Conservation (phyloP, 306 rosid species). For the Quercus ilex region DNA sequence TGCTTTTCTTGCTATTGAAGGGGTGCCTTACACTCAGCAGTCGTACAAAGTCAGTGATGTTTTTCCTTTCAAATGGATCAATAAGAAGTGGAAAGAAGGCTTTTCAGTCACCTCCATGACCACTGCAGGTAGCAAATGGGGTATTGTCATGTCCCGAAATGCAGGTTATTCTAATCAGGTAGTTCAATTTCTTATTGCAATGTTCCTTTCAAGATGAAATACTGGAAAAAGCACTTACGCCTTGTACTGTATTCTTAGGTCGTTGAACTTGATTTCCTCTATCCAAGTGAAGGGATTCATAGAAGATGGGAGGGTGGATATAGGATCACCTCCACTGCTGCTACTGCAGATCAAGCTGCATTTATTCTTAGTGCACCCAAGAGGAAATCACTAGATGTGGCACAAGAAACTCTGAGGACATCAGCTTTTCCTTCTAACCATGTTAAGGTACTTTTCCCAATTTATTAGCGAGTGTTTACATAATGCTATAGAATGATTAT, state of each 20-base stretch:
- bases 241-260: constrained; percentile 23
- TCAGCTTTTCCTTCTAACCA: constrained; percentile 38
- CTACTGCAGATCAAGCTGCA: constrained; percentile 48
- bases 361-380: constrained; percentile 44
- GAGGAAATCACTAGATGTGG: constrained; percentile 34
- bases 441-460: constrained; percentile 30
- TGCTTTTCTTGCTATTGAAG: constrained; percentile 11
- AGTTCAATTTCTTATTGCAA: not conserved
- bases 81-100: constrained; percentile 50
- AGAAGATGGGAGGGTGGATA: constrained; percentile 46
- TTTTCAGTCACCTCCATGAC: constrained; percentile 48
- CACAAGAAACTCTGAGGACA: constrained; percentile 44
- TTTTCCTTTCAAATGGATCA: constrained; percentile 48
- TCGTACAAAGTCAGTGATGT: constrained; percentile 51
- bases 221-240: constrained; percentile 5
- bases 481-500: not conserved
- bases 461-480: not conserved
- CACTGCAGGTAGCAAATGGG: constrained; percentile 44
- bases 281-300: constrained; percentile 50
- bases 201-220: not conserved
- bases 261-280: constrained; percentile 43
- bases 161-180: constrained; percentile 45
- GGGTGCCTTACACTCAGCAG: constrained; percentile 44
- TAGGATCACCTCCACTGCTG: constrained; percentile 43
- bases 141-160: constrained; percentile 43